Evolutionary conservation across 257 asterid species (phyloP).

Genomic region (Hygrophila difformis): DNA sequence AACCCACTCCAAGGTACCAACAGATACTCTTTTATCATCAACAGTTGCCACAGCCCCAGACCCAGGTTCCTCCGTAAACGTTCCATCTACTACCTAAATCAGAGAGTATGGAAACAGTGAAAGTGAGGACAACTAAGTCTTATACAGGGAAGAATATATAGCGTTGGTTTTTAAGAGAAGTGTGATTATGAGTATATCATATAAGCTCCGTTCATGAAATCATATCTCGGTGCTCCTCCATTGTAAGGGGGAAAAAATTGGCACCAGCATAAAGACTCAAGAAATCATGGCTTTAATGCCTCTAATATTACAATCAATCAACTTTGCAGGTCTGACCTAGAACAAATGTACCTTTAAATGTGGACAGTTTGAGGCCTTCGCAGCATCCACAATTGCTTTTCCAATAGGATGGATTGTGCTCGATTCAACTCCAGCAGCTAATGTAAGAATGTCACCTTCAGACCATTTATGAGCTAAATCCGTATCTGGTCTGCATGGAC

Average conservation of each 20-base stretch:
- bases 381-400: slow-evolving; percentile 90
- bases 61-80: slow-evolving; percentile 94
- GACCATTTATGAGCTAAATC: slow-evolving; percentile 56
- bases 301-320: too few relatives aligned
- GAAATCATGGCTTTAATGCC: too few relatives aligned
- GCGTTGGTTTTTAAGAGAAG: too few relatives aligned
- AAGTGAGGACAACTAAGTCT: slow-evolving; percentile 3
- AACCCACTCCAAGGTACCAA: slow-evolving; percentile 95
- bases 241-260: too few relatives aligned
- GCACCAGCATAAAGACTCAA: too few relatives aligned
- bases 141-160: too few relatives aligned
- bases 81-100: slow-evolving; percentile 77
- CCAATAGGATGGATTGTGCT: slow-evolving; percentile 97
- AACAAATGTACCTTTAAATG: slow-evolving; percentile 41
- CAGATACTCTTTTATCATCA: slow-evolving; percentile 62
- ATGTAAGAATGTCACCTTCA: slow-evolving; percentile 65
- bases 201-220: slow-evolving; percentile 6
- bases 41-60: slow-evolving; percentile 90
- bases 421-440: slow-evolving; percentile 95
- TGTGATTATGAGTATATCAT: slow-evolving; percentile 4
- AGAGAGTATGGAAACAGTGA: too few relatives aligned
- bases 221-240: too few relatives aligned
- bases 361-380: slow-evolving; percentile 48
- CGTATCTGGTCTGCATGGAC: slow-evolving; percentile 62
- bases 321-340: too few relatives aligned